These are phyloP conservation scores for Secale cereale DNA, from an alignment of 176 grass and related monocot species.

Conservation along the genomic window DNA sequence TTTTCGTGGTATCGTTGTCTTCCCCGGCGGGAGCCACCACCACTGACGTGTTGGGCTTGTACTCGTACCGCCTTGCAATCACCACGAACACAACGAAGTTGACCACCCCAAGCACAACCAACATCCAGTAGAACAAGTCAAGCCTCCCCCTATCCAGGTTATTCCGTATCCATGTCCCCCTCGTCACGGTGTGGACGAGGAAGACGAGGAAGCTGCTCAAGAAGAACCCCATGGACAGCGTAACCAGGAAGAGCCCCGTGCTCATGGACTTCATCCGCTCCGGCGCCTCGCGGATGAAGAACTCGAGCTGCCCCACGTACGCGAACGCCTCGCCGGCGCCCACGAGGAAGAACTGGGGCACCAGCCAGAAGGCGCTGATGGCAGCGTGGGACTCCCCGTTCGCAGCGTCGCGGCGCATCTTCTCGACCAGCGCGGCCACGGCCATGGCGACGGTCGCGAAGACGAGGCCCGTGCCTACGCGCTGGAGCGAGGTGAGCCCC, in stretches of 20 bases:
- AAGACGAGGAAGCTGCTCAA: slow-evolving; percentile 67
- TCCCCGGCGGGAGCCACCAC: slow-evolving; percentile 22
- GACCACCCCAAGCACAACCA: slow-evolving; percentile 49
- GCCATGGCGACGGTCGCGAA: slow-evolving; percentile 53
- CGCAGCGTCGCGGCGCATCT: slow-evolving; percentile 38
- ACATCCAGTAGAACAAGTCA: slow-evolving; percentile 74
- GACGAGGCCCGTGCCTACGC: slow-evolving; percentile 40
- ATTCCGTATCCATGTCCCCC: slow-evolving; percentile 47
- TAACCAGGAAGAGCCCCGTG: slow-evolving; percentile 58
- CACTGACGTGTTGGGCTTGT: slow-evolving; percentile 26
- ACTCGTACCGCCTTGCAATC: slow-evolving; percentile 48
- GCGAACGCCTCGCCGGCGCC: slow-evolving; percentile 74
- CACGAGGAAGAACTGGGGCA: slow-evolving; percentile 70
- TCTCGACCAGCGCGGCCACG: slow-evolving; percentile 52
- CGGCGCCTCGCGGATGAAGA: slow-evolving; percentile 71
- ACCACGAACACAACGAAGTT: slow-evolving; percentile 55
- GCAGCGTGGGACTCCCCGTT: neutral
- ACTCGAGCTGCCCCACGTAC: slow-evolving; percentile 79
- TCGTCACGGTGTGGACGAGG: slow-evolving; percentile 32
- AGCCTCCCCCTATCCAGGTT: slow-evolving; percentile 51
- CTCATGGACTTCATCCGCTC: slow-evolving; percentile 75
- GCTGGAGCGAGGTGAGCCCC: slow-evolving; percentile 68
- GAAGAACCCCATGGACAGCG: slow-evolving; percentile 66
- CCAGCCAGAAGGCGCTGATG: slow-evolving; percentile 63
- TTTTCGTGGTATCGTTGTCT: too few relatives aligned